Percentiles rank a stretch among this genome's conserved stretches.
These are phyloP conservation scores for Aspergillus tanneri DNA, from an alignment of 2,329 filamentous ascomycete genomes.

Conservation along the genomic window DNA sequence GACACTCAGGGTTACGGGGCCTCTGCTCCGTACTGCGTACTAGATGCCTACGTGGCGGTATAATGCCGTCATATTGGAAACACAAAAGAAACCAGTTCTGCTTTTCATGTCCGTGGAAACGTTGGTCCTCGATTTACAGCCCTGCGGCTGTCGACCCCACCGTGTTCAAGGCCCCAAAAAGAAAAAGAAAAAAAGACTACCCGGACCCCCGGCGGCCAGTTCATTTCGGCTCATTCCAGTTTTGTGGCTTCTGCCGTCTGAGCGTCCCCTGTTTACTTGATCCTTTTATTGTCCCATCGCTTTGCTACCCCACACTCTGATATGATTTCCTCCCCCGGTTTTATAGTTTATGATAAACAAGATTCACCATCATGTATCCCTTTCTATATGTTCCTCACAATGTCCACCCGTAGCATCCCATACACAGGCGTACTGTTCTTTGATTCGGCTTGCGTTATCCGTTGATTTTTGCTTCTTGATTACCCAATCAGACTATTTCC, in stretches of 20 bases:
- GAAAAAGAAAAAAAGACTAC: no score
- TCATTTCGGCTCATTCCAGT: no score
- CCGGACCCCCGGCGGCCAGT: no score
- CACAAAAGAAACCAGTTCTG: not conserved
- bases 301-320: conserved; percentile 3
- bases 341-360: conserved; percentile 44
- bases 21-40: conserved; percentile 14
- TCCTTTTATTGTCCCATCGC: not conserved
- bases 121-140: not conserved
- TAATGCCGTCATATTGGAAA: not conserved
- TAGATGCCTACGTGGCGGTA: conserved; percentile 10
- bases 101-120: not conserved
- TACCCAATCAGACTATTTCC: conserved; percentile 2
- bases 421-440: conserved; percentile 42
- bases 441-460: conserved; percentile 29
- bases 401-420: conserved; percentile 37
- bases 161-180: no score
- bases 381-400: conserved; percentile 20
- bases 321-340: conserved; percentile 20
- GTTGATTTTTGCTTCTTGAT: conserved; percentile 12
- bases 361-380: conserved; percentile 51
- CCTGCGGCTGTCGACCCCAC: no score
- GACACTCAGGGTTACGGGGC: conserved; percentile 11
- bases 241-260: not conserved
- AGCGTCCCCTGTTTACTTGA: not conserved